phyloP scores from a whole-genome alignment of 2,329 filamentous ascomycete genomes.

The Fusarium lyarnte region DNA sequence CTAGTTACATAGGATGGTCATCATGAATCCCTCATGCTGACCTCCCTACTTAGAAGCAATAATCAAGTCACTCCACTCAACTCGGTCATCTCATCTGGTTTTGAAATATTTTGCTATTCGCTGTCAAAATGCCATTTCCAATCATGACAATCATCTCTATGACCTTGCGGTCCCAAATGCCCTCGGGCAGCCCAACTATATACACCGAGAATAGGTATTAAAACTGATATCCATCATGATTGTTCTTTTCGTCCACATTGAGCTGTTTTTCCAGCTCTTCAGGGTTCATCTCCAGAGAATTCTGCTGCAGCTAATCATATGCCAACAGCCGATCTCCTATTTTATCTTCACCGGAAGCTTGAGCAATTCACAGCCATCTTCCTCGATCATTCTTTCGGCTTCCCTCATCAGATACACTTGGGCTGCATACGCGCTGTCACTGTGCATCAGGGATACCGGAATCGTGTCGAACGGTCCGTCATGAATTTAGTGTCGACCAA shows the following conservation, averaged over 20 bases:
- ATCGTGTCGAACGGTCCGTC: not conserved
- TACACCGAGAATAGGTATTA: slow-evolving; percentile 46
- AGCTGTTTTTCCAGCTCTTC: not conserved
- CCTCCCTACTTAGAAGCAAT: not conserved
- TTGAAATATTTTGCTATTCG: slow-evolving; percentile 2
- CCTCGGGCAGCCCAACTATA: slow-evolving; percentile 37
- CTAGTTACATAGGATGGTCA: not conserved
- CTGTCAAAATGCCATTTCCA: slow-evolving; percentile 37
- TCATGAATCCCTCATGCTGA: slow-evolving; percentile 6
- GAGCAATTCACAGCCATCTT: slow-evolving; percentile 1
- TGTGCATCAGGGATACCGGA: slow-evolving; percentile 1
- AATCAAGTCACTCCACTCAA: not conserved
- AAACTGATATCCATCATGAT: slow-evolving; percentile 41
- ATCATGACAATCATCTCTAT: slow-evolving; percentile 32
- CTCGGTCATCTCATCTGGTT: not conserved
- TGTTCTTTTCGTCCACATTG: slow-evolving; percentile 19
- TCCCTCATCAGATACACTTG: slow-evolving; percentile 17
- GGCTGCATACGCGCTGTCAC: not conserved
- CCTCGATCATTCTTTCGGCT: not conserved
- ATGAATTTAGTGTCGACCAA: slow-evolving; percentile 16
- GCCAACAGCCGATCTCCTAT: not conserved
- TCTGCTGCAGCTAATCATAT: not conserved
- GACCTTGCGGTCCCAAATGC: slow-evolving; percentile 35
- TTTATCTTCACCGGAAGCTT: not conserved
- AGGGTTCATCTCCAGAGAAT: not conserved